These are phyloP conservation scores for Trichoderma polysporum DNA, from an alignment of 2,329 filamentous ascomycete genomes.

Conservation along the genomic window DNA sequence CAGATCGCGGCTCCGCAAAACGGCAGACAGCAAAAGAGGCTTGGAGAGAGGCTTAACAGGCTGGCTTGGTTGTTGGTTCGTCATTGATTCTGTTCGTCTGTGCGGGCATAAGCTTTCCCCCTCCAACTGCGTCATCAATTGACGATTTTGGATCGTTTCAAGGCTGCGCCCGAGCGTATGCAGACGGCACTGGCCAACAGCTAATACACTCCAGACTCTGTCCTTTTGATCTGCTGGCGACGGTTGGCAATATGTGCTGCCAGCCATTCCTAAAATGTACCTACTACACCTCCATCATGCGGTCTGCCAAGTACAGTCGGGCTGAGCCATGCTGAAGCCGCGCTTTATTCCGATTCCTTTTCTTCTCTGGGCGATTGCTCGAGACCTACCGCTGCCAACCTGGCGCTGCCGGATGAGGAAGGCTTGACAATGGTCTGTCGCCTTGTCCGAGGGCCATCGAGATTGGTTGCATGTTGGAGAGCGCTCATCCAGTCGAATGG, in stretches of 20 bases:
- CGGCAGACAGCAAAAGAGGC: not conserved
- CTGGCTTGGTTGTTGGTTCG: not conserved
- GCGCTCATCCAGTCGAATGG: not conserved
- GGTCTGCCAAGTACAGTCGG: not conserved
- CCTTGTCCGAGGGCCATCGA: not conserved
- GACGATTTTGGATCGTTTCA: not conserved
- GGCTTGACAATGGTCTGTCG: not conserved
- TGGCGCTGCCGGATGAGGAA: not conserved
- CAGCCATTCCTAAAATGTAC: not conserved
- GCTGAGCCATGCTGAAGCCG: not conserved
- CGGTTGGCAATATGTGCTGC: not conserved
- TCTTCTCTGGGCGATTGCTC: not conserved
- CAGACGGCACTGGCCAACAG: not conserved
- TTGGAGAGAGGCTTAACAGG: not conserved
- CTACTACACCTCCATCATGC: not conserved
- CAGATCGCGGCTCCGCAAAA: conserved; percentile 12
- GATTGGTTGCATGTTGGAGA: not conserved
- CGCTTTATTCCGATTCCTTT: not conserved
- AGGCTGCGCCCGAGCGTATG: not conserved
- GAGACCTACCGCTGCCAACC: not conserved
- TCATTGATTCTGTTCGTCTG: not conserved
- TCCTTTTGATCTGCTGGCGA: not conserved
- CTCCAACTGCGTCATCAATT: not conserved
- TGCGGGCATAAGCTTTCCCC: not conserved
- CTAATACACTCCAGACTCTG: not conserved